Evolutionary conservation across 169 alveolate species (phyloP), one percentile per base, ranked within the genome.

Genomic region (Cryptosporidium meleagridis): DNA sequence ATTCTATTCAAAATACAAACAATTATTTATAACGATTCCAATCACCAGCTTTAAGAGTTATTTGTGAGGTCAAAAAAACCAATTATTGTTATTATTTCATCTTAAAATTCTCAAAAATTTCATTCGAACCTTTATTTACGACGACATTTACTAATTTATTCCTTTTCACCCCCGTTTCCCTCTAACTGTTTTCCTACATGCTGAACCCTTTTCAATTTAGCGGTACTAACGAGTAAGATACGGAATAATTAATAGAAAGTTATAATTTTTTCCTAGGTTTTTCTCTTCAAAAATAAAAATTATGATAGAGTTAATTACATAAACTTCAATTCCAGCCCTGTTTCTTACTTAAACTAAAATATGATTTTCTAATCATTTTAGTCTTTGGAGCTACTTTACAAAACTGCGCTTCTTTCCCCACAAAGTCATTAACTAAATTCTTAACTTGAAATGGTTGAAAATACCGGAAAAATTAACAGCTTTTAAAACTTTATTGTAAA

Each of bases 131-230:
- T 55, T 39, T 73, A 26, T 53, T 33, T 73, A 73, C 70, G 67
- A 71, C 85, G 86, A 73, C 86, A 73, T 73, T 73, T 37, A 73
- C 35, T 73, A 53, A 53, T 73, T 55, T 35, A 45, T 73, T 16
- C 68, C 23, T 23, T 31, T 72, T 29, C 70, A 73, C 86, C 86
- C 86, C 70, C 86, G 58, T 73, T 73, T 73, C 86, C 86, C 86
- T 73, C 86, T 73, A 53, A 53, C 53, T 55, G 53, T 53, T 33
- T 59, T 53, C 70, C 71, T 73, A 73, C 70, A 73, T 73, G 86
- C 86, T 53, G 41, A 73, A 55, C 41, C 70, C 37, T 52, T 53
- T 35, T 7, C 8, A 16, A 48, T n/a, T n/a, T 73, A 39, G 86
- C 86, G 86, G 86, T 52, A 52, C 45, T 59, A 52, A 73, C 86